Percentiles rank a stretch among this genome's conserved stretches.
phyloP scores from a whole-genome alignment of 495 filamentous ascomycete genomes.

The Penicillium bialowiezense region DNA sequence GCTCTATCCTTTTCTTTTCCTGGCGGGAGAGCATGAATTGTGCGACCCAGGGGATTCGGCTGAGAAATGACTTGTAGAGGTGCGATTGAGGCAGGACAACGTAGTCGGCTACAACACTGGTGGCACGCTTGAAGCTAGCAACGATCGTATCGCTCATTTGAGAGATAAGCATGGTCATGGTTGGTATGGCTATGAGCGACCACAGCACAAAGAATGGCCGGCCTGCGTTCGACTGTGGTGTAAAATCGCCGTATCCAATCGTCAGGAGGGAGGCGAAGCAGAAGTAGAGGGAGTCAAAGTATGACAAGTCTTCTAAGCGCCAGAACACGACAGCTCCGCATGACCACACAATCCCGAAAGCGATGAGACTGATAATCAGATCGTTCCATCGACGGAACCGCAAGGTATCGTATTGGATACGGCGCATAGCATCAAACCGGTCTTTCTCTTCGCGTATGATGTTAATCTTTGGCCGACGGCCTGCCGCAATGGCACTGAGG shows the following conservation, averaged over 20 bases:
- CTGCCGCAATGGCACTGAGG: slow-evolving; percentile 16
- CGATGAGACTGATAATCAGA: slow-evolving; percentile 63
- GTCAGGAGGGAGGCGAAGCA: slow-evolving; percentile 78
- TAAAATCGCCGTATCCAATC: slow-evolving; percentile 86
- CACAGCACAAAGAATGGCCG: slow-evolving; percentile 89
- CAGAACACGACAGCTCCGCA: slow-evolving; percentile 79
- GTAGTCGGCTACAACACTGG: slow-evolving; percentile 53
- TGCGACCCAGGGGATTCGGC: slow-evolving; percentile 39
- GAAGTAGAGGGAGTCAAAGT: slow-evolving; percentile 82
- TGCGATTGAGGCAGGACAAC: slow-evolving; percentile 55
- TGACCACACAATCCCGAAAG: slow-evolving; percentile 70
- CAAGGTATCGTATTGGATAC: slow-evolving; percentile 64
- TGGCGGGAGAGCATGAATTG: slow-evolving; percentile 33
- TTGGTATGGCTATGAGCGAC: slow-evolving; percentile 64
- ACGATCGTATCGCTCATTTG: slow-evolving; percentile 65
- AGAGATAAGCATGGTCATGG: slow-evolving; percentile 64
- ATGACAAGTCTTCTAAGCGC: slow-evolving; percentile 52
- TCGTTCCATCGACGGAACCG: slow-evolving; percentile 67
- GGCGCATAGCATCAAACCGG: slow-evolving; percentile 76
- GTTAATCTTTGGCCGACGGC: slow-evolving; percentile 25
- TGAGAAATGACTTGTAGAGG: slow-evolving; percentile 42
- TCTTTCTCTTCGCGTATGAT: slow-evolving; percentile 59
- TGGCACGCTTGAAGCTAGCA: slow-evolving; percentile 52
- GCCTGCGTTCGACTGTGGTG: slow-evolving; percentile 68
- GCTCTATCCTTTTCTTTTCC: slow-evolving; percentile 42